phyloP scores from a whole-genome alignment of 768 basidiomycete species.

The Boletus fagicola region DNA sequence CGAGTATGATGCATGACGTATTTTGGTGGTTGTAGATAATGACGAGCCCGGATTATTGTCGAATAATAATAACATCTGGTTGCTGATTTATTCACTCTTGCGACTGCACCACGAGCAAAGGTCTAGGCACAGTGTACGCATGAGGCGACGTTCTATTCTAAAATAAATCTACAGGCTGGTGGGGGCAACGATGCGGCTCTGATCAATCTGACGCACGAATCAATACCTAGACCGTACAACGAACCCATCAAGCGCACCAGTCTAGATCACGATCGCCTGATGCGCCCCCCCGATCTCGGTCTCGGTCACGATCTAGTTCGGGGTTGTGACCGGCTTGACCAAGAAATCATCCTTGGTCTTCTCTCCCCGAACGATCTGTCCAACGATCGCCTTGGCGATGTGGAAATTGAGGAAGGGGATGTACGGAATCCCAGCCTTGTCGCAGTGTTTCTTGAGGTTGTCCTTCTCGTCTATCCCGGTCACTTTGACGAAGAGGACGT shows the following conservation, averaged over 20 bases:
- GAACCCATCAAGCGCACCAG: neutral
- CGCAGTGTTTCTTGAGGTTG: conserved; percentile 84
- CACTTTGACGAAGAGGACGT: conserved; percentile 91
- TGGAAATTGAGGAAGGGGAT: conserved; percentile 74
- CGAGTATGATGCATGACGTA: neutral
- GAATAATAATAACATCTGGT: neutral
- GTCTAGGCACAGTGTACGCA: neutral
- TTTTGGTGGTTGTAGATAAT: neutral
- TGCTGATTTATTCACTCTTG: neutral
- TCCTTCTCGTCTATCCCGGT: conserved; percentile 70
- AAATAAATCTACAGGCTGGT: neutral
- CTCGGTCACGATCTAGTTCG: neutral
- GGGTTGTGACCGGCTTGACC: conserved; percentile 1
- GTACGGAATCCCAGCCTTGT: conserved; percentile 73
- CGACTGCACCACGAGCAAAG: neutral
- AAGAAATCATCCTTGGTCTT: conserved; percentile 30
- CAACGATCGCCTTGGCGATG: conserved; percentile 57
- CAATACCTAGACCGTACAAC: neutral
- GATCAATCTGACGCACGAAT: neutral
- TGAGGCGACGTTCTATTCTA: neutral
- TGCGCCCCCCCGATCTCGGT: neutral
- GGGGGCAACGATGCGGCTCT: neutral
- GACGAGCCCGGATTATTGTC: neutral
- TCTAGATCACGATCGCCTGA: neutral
- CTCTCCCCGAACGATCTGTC: conserved; percentile 68